These are phyloP conservation scores for Lippia alba DNA, from an alignment of 305 asterid genomes.

Conservation along the genomic window DNA sequence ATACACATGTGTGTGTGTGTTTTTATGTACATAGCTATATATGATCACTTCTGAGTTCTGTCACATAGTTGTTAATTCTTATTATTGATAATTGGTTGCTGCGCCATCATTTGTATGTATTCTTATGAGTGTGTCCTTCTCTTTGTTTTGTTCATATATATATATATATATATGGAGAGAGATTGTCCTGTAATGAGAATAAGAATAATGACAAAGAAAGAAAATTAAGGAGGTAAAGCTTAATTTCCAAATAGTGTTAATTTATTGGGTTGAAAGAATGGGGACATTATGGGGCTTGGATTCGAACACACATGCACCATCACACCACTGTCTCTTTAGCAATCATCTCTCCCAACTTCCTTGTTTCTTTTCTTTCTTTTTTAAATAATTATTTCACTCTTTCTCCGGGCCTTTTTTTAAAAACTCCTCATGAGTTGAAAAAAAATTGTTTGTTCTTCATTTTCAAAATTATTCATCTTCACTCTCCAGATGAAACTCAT, in stretches of 20 bases:
- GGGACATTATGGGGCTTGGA: constrained; percentile 65
- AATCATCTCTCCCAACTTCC: constrained; percentile 48
- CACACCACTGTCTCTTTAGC: constrained; percentile 48
- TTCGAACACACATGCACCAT: constrained; percentile 51
- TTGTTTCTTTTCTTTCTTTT: not conserved
- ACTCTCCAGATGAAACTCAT: too few relatives aligned
- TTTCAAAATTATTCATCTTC: too few relatives aligned
- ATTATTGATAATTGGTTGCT: not conserved
- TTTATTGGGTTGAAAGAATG: constrained; percentile 55
- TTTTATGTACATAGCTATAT: not conserved
- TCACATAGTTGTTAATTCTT: not conserved
- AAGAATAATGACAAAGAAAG: constrained; percentile 35
- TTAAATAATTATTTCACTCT: too few relatives aligned
- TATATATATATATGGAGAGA: not conserved
- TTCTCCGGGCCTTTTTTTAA: too few relatives aligned
- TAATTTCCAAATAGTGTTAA: constrained; percentile 24
- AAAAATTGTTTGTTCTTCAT: too few relatives aligned
- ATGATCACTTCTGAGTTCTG: not conserved
- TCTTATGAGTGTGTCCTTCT: constrained; percentile 9
- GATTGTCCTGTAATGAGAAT: constrained; percentile 23
- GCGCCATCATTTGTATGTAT: not conserved
- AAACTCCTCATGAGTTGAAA: too few relatives aligned
- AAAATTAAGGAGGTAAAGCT: constrained; percentile 5
- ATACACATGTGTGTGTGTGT: not conserved
- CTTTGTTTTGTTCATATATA: not conserved